Evolutionary conservation across 2,329 filamentous ascomycete genomes (phyloP).

Genomic region (Colletotrichum brevisporum): DNA sequence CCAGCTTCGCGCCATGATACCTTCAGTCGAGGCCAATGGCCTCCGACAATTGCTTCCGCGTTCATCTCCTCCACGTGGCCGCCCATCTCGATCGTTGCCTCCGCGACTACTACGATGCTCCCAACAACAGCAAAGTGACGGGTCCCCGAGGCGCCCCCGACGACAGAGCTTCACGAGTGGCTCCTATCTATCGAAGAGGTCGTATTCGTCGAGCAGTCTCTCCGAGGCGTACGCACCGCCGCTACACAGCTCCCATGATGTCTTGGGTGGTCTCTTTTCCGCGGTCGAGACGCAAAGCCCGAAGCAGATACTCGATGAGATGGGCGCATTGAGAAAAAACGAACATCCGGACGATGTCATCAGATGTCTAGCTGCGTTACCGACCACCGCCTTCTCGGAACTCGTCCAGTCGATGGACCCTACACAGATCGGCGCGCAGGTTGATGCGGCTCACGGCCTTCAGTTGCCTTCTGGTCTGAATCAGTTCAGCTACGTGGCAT

Average conservation of each 20-base stretch:
- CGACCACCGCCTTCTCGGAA: constrained; percentile 72
- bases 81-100: constrained; percentile 45
- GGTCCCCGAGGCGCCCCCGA: neutral
- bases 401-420: constrained; percentile 75
- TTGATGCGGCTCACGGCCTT: constrained; percentile 63
- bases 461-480: constrained; percentile 56
- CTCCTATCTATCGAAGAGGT: neutral
- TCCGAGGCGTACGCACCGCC: neutral
- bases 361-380: constrained; percentile 52
- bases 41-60: constrained; percentile 43
- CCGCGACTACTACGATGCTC: constrained; percentile 45
- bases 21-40: constrained; percentile 44
- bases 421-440: constrained; percentile 59
- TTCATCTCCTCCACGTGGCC: constrained; percentile 44
- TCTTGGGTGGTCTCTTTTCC: constrained; percentile 43
- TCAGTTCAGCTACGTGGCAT: constrained; percentile 53
- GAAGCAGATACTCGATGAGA: constrained; percentile 43
- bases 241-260: neutral
- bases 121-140: neutral
- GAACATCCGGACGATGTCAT: constrained; percentile 16
- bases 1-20: constrained; percentile 27
- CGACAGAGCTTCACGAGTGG: neutral
- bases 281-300: constrained; percentile 50
- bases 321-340: constrained; percentile 47
- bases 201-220: neutral